Base-by-base conservation (phyloP, 441 rosid genomes). In the Hura crepitans region DNA sequence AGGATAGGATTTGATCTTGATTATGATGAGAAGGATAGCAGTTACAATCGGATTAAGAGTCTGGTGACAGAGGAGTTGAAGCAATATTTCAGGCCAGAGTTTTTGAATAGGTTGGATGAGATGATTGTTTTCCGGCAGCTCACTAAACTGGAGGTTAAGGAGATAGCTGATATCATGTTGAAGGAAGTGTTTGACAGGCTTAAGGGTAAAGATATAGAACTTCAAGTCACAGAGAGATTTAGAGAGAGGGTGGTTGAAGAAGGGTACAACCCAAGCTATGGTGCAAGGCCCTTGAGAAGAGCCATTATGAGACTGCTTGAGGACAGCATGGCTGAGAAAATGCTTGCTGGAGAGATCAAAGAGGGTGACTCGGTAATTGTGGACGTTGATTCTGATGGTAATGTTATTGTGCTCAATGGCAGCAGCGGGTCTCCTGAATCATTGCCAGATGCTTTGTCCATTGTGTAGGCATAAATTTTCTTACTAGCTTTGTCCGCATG, bases 271-370 rank as follows among this genome's bases (percentile, higher is more conserved):
- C 99, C 98, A 5, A 91, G 97, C 72, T 95, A 95, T 23, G 99
- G 99, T 0, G 99, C 99, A 0, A 89, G 98, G 82, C 98, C 99
- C 55, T 79, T 95, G 62, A 85, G 99, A 83, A 86, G 99, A 78
- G 99, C 98, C 42, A 89, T 96, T 2, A 91, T 92, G 98, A 87
- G 98, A 79, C 89, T 92, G 39, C 80, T 96, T 33, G 99, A 96
- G 72, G 99, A 96, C 75, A 87, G 93, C 73, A 88, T 96, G 99
- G 99, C 98, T 0, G 99, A 96, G 88, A 95, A 95, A 77, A 90
- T 95, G 99, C 98, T 95, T n/a, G 82, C 95, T 15, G 81, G 95
- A 68, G 98, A 95, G 62, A 95, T 95, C 77, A 95, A 92, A 71
- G 96, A 92, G 56, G 97, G 99, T 3, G 98, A 95, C 74, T 95